Conservation (phyloP, 139 green algal species). For the Chlamydomonas sphaeroides region DNA sequence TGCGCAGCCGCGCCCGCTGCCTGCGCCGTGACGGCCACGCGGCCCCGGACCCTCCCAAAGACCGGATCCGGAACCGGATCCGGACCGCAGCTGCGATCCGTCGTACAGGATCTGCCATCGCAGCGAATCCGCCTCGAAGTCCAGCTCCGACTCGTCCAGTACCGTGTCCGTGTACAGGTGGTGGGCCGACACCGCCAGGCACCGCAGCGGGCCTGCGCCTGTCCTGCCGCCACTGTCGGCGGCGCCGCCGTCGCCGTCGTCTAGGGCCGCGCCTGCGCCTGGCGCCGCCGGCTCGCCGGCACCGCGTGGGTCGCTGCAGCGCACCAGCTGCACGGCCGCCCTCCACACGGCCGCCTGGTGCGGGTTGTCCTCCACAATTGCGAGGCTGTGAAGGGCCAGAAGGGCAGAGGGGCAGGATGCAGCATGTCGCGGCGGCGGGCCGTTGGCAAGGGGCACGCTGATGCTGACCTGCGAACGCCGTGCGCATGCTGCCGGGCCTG, state of each 20-base stretch:
- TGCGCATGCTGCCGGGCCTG: too few relatives aligned
- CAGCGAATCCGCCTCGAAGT: slow-evolving; percentile 14
- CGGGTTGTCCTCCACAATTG: slow-evolving; percentile 24
- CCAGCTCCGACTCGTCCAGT: slow-evolving; percentile 24
- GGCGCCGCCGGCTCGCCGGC: not conserved
- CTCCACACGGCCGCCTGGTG: not conserved
- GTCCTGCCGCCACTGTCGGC: not conserved
- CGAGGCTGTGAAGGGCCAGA: slow-evolving; percentile 19
- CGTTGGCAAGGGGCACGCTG: too few relatives aligned
- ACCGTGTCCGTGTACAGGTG: slow-evolving; percentile 11
- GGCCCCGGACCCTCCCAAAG: too few relatives aligned
- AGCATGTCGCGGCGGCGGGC: too few relatives aligned
- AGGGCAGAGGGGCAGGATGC: too few relatives aligned
- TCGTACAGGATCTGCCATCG: slow-evolving; percentile 10
- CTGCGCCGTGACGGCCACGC: too few relatives aligned
- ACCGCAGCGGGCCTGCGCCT: not conserved
- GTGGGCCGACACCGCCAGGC: slow-evolving; percentile 1
- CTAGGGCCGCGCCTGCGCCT: not conserved
- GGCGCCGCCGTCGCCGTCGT: not conserved
- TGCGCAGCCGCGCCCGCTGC: too few relatives aligned
- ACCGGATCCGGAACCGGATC: too few relatives aligned
- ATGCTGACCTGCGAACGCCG: too few relatives aligned
- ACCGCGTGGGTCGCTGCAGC: too few relatives aligned
- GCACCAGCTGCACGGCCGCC: slow-evolving; percentile 6
- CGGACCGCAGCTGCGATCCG: too few relatives aligned